Evolutionary conservation across 2,329 filamentous ascomycete species (phyloP).

Genomic region (Fonsecaea erecta): DNA sequence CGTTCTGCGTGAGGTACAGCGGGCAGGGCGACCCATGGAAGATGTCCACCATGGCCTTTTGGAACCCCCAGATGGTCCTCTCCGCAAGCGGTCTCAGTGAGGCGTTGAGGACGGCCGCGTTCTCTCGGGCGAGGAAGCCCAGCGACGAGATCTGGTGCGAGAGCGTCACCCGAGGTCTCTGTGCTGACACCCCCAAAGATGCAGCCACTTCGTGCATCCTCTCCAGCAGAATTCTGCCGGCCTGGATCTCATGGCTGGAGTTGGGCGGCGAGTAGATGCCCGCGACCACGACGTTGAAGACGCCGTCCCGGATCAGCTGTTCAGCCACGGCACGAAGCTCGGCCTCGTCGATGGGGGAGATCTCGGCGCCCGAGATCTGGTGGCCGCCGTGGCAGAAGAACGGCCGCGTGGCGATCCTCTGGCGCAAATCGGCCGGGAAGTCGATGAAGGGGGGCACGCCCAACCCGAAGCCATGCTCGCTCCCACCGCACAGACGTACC

Average conservation of each 20-base stretch:
- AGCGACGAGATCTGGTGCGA: conserved; percentile 48
- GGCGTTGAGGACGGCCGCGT: conserved; percentile 68
- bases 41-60: conserved; percentile 27
- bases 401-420: conserved; percentile 11
- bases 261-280: conserved; percentile 56
- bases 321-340: conserved; percentile 18
- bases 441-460: conserved; percentile 54
- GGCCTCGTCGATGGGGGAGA: conserved; percentile 20
- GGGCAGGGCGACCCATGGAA: conserved; percentile 44
- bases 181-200: conserved; percentile 38
- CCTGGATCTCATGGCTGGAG: conserved; percentile 41
- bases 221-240: conserved; percentile 43
- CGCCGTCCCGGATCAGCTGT: conserved; percentile 44
- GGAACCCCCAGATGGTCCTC: conserved; percentile 24
- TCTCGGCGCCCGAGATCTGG: conserved; percentile 27
- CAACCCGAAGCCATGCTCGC: conserved; percentile 25
- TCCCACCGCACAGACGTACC: conserved; percentile 26
- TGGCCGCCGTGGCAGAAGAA: conserved; percentile 27
- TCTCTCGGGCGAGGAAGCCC: conserved; percentile 64
- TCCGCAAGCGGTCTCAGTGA: conserved; percentile 41
- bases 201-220: conserved; percentile 44
- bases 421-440: conserved; percentile 51
- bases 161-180: conserved; percentile 47
- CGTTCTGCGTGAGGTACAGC: conserved; percentile 59
- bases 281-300: conserved; percentile 49